Conservation (phyloP, 2,329 filamentous ascomycete genomes). For the Ceratocystis alfenasii region DNA sequence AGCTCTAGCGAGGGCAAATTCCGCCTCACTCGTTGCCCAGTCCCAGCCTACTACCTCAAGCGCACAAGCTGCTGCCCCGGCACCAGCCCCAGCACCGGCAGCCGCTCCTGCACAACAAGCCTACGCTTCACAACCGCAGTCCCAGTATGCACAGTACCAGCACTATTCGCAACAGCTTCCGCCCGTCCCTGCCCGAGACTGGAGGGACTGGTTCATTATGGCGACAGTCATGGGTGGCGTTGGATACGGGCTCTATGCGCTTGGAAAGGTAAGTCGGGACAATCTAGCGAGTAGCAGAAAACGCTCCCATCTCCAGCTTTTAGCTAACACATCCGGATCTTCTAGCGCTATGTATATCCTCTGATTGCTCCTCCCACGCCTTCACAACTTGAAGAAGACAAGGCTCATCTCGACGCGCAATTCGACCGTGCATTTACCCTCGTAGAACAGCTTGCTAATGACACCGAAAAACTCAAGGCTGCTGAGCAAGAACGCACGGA, state of each 20-base stretch:
- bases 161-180: slow-evolving; percentile 42
- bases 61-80: slow-evolving; percentile 41
- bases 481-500: slow-evolving; percentile 77
- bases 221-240: slow-evolving; percentile 86
- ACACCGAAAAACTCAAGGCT: slow-evolving; percentile 77
- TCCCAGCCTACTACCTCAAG: neutral
- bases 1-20: slow-evolving; percentile 62
- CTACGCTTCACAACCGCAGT: slow-evolving; percentile 35
- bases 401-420: slow-evolving; percentile 79
- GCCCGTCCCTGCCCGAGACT: slow-evolving; percentile 67
- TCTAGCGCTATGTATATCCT: slow-evolving; percentile 75
- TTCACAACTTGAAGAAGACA: slow-evolving; percentile 87
- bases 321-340: slow-evolving; percentile 8
- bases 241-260: slow-evolving; percentile 74
- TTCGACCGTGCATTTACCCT: slow-evolving; percentile 87
- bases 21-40: slow-evolving; percentile 42
- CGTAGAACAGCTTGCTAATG: slow-evolving; percentile 81
- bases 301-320: neutral
- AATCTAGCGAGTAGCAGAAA: neutral
- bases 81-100: slow-evolving; percentile 63
- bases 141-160: slow-evolving; percentile 33
- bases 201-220: slow-evolving; percentile 99
- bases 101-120: slow-evolving; percentile 35
- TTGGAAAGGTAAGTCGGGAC: slow-evolving; percentile 57
- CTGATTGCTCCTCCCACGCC: slow-evolving; percentile 87